phyloP scores from a whole-genome alignment of 331 rosid genomes.

The Acacia concinna region DNA sequence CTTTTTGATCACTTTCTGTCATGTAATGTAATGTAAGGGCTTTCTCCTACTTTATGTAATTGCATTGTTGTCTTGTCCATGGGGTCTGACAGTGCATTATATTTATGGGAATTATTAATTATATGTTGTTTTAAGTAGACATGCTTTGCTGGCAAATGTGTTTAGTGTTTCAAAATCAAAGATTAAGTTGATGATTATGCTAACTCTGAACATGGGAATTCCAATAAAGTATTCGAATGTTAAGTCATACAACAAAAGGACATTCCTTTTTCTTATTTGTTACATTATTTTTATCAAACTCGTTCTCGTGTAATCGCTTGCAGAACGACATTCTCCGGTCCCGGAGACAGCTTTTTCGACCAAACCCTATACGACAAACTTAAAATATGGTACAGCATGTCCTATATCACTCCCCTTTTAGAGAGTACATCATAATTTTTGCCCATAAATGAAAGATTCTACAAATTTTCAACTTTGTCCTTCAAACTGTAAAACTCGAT shows the following conservation, averaged over 20 bases:
- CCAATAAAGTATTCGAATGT: constrained; percentile 16
- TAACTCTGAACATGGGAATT: constrained; percentile 7
- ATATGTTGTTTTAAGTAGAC: constrained; percentile 21
- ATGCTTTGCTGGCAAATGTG: constrained; percentile 25
- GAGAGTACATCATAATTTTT: neutral
- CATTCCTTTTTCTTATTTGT: constrained; percentile 14
- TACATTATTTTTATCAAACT: neutral
- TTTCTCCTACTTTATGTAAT: constrained; percentile 4
- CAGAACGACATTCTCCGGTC: constrained; percentile 30
- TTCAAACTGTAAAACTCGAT: neutral
- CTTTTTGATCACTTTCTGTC: neutral
- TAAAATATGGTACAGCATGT: neutral
- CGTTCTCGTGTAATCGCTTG: constrained; percentile 18
- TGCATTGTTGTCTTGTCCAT: constrained; percentile 19
- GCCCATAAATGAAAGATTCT: neutral
- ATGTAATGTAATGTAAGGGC: neutral
- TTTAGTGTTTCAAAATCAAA: constrained; percentile 9
- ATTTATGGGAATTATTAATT: constrained; percentile 25
- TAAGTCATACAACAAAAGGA: neutral
- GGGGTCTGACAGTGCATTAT: constrained; percentile 8
- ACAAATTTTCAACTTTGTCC: neutral
- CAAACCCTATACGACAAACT: constrained; percentile 5
- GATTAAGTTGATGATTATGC: constrained; percentile 5
- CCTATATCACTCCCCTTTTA: neutral
- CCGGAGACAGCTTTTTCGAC: neutral